Base-by-base conservation (phyloP, 495 filamentous ascomycete genomes). In the Parachaetomium inaequale region DNA sequence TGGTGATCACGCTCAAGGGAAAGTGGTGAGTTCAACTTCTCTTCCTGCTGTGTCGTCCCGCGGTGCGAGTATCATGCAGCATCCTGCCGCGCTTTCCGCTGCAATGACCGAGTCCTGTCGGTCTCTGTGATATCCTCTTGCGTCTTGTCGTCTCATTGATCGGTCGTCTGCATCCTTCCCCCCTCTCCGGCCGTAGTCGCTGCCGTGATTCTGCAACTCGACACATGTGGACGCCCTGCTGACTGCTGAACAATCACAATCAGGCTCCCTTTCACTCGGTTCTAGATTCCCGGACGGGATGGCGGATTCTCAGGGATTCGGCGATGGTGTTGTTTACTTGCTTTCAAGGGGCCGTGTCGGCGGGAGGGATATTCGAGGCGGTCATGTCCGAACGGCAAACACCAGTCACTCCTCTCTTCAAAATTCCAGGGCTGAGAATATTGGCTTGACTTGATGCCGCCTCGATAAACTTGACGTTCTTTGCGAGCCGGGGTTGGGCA, bases 1-100 rank as follows among this genome's bases (percentile, higher is more conserved):
- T 88, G 17, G 85, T 92, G 53, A 98, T 98, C 73, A 96, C 92
- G 5, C 68, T 97, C 51, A 81, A 91, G 63, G 94, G 94, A 23
- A 98, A 98, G 81, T 98, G 94, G 94, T 96, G 72, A 67, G 86
- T 83, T 60, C 4, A 51, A 17, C 47, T 32, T 23, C n/a, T 3
- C 38, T 49, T 55, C 38, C 7, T 23, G 19, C 15, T 43, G 1
- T 43, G 1, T 31, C 28, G 3, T 23, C 34, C 42, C 2, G 28
- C 10, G 14, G 50, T 32, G 28, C 17, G 50, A 21, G 29, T 12
- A 17, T 29, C 1, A 11, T 4, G 34, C 34, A 15, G 36, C 36
- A 40, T 40, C 36, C 36, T 50, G 46, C 43, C 8, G 43, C 10
- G 7, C 43, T 46, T 6, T 23, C 43, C 43, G 5, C 43, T 3